Conservation (phyloP, 2,329 filamentous ascomycete species). For the Trichoderma atrobrunneum region DNA sequence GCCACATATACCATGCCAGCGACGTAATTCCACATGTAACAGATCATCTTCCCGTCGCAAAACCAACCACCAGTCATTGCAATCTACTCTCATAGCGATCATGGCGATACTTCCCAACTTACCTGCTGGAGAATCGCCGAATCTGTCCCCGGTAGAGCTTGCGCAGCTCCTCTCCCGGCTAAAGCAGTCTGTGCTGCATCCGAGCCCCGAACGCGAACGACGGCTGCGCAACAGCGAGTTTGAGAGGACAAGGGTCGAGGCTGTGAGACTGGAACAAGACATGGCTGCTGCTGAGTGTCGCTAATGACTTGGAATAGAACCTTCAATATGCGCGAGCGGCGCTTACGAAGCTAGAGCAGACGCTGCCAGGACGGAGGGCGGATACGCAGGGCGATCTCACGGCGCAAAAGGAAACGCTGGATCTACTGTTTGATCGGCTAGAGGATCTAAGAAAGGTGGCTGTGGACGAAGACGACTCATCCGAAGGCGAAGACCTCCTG, state of each 20-base stretch:
- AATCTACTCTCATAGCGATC: not conserved
- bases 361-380: conserved; percentile 56
- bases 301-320: conserved; percentile 48
- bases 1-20: conserved; percentile 23
- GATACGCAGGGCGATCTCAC: conserved; percentile 63
- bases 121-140: conserved; percentile 22
- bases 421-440: conserved; percentile 63
- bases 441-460: conserved; percentile 62
- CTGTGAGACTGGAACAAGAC: conserved; percentile 40
- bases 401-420: conserved; percentile 63
- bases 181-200: conserved; percentile 62
- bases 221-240: conserved; percentile 60
- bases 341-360: conserved; percentile 69
- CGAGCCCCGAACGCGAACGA: conserved; percentile 57
- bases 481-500: conserved; percentile 57
- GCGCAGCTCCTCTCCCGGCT: conserved; percentile 63
- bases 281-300: not conserved
- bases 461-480: conserved; percentile 40
- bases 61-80: not conserved
- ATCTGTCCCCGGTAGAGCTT: conserved; percentile 48
- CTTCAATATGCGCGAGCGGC: conserved; percentile 68
- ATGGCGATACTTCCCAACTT: conserved; percentile 8
- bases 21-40: conserved; percentile 16
- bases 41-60: conserved; percentile 4
- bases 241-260: conserved; percentile 51